Evolutionary conservation across 306 rosid genomes (phyloP).

Genomic region (Vachellia pachyceras): DNA sequence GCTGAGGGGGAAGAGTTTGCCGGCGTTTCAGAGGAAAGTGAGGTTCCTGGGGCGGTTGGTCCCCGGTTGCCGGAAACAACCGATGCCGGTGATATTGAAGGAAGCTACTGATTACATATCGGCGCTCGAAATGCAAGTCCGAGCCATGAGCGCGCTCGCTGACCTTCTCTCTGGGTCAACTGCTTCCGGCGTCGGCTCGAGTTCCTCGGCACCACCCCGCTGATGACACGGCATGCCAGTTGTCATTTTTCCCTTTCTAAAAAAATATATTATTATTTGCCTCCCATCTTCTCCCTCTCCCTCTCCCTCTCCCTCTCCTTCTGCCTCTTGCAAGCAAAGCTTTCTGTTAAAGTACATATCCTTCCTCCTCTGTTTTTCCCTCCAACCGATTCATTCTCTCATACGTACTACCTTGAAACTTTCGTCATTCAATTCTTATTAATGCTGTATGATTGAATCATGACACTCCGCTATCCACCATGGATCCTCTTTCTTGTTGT

Average conservation of each 20-base stretch:
- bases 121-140: slow-evolving; percentile 96
- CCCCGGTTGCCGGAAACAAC: slow-evolving; percentile 91
- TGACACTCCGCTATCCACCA: not conserved
- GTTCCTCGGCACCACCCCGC: slow-evolving; percentile 53
- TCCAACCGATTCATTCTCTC: not conserved
- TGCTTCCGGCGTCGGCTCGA: slow-evolving; percentile 44
- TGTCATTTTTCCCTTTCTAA: slow-evolving; percentile 14
- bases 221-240: slow-evolving; percentile 52
- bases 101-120: slow-evolving; percentile 88
- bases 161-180: slow-evolving; percentile 56
- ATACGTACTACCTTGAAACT: not conserved
- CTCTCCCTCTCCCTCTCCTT: not conserved
- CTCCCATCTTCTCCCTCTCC: not conserved
- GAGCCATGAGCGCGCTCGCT: slow-evolving; percentile 81
- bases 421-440: not conserved
- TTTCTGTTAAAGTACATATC: slow-evolving; percentile 54
- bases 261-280: not conserved
- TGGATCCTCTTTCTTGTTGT: not conserved
- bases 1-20: slow-evolving; percentile 71
- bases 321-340: slow-evolving; percentile 39
- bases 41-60: slow-evolving; percentile 80
- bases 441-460: not conserved
- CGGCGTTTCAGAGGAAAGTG: slow-evolving; percentile 83
- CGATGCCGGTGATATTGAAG: slow-evolving; percentile 83
- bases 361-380: not conserved